A percentile compares a stretch with the other conserved stretches of the same genome.
Evolutionary conservation across 768 basidiomycete genomes (phyloP).

Genomic region (Imleria badia): DNA sequence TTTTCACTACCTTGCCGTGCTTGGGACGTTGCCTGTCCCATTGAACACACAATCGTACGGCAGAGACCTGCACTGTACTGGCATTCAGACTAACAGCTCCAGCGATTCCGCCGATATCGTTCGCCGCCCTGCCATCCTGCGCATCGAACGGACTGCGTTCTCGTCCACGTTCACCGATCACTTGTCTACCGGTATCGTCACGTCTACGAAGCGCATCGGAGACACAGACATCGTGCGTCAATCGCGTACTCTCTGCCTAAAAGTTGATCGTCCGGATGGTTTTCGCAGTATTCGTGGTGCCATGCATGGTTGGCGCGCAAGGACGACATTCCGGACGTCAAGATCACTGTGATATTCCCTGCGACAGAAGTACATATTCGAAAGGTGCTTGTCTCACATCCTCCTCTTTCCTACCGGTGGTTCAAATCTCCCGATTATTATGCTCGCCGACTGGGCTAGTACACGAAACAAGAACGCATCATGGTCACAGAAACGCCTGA

Average conservation of each 20-base stretch:
- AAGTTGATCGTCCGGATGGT: neutral
- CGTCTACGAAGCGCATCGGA: constrained; percentile 48
- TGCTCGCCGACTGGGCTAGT: constrained; percentile 42
- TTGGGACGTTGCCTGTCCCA: no score
- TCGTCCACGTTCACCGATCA: constrained; percentile 36
- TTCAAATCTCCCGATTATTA: neutral
- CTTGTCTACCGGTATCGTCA: constrained; percentile 41
- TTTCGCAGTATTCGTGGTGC: constrained; percentile 73
- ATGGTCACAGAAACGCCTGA: constrained; percentile 85
- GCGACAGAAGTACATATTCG: constrained; percentile 88
- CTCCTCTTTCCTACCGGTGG: no score
- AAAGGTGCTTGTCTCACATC: constrained; percentile 40
- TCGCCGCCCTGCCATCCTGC: constrained; percentile 61
- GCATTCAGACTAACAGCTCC: neutral
- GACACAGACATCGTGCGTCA: constrained; percentile 66
- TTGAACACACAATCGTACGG: neutral
- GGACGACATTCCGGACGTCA: constrained; percentile 58
- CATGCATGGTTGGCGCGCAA: constrained; percentile 63
- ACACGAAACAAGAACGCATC: constrained; percentile 66
- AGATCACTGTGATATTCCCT: constrained; percentile 83
- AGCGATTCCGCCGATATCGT: constrained; percentile 7
- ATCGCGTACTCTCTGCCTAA: neutral
- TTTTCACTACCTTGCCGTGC: no score
- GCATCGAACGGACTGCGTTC: constrained; percentile 75
- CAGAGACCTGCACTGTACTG: neutral